A percentile compares a stretch with the other conserved stretches of the same genome.
These are phyloP conservation scores for Punica granatum DNA, from an alignment of 345 rosid species.

Conservation along the genomic window DNA sequence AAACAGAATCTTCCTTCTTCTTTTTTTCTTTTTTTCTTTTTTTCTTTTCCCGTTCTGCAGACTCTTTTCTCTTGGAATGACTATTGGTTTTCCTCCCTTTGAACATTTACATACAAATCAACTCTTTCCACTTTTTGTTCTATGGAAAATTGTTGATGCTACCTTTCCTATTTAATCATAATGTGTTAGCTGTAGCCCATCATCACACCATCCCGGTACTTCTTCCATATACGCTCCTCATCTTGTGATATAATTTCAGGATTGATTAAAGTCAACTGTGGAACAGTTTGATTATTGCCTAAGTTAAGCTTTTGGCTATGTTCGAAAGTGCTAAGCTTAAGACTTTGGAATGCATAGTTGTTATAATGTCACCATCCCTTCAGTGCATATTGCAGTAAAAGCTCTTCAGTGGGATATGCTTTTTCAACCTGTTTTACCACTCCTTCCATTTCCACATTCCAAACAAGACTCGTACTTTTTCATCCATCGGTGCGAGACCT, in stretches of 20 bases:
- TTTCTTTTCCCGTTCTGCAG: background rate
- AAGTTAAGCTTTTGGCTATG: background rate
- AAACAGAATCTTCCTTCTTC: no score
- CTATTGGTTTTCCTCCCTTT: background rate
- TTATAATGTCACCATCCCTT: constrained; percentile 7
- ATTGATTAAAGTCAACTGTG: background rate
- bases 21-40: background rate
- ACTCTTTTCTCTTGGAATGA: no score
- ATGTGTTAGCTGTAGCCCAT: background rate
- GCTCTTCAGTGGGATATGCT: background rate
- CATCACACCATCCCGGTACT: background rate
- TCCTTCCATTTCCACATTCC: no score
- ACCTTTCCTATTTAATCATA: background rate
- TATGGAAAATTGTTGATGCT: background rate
- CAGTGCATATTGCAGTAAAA: background rate
- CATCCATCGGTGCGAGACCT: background rate
- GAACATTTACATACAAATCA: background rate
- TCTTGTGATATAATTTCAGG: background rate
- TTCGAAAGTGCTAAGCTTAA: background rate
- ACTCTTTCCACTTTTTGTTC: background rate
- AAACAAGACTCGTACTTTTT: background rate
- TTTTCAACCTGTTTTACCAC: background rate
- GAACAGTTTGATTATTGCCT: background rate
- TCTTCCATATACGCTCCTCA: background rate
- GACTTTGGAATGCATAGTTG: background rate